Base-by-base conservation (phyloP, 768 basidiomycete species). In the Termitomyces sp. region DNA sequence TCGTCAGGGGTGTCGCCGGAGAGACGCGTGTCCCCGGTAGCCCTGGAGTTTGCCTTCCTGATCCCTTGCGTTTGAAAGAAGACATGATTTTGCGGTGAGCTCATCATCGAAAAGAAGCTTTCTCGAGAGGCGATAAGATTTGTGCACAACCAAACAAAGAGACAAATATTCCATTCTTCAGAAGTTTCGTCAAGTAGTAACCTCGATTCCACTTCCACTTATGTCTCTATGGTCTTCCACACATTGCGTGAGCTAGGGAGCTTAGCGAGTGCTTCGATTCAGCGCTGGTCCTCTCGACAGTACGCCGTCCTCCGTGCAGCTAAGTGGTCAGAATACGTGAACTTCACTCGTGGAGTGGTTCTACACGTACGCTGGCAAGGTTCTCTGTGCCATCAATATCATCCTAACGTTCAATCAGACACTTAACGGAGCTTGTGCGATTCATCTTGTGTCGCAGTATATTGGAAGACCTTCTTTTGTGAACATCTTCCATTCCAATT, bases 41-140 rank as follows among this genome's bases (percentile, higher is more conserved):
- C 31, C 71, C 68, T 37, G 67, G 67, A 9, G 71, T 60, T 41
- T 76, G 76, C 62, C 81, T 84, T 36, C 76, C 67, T 26, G 78
- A 68, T 10, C 72, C 65, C 68, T 79, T 87, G 62, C 88, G 79
- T 70, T 86, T 91, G 85, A 92, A 92, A n/a, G 88, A 88, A 60
- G 86, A 87, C 88, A 90, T 89, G 16, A 18, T 50, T 53, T 12
- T 50, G 29, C 34, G 46, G 16, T 57, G 37, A n/a, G 34, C 53
- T 36, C 56, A 42, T 48, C 31, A 22, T 56, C 18, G 48, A 56
- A 49, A 50, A 27, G 47, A 32, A 50, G 18, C 51, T 22, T n/a
- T 18, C 6, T 6, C 12, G 37, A 18, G 26, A 50, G 2, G 18
- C 18, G 29, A 53, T 47, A 44, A 58, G 52, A 52, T 47, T 20